Percentiles rank a stretch among this genome's conserved stretches.
These are phyloP conservation scores for Lentinula guzmanii DNA, from an alignment of 768 basidiomycete genomes.

Conservation along the genomic window DNA sequence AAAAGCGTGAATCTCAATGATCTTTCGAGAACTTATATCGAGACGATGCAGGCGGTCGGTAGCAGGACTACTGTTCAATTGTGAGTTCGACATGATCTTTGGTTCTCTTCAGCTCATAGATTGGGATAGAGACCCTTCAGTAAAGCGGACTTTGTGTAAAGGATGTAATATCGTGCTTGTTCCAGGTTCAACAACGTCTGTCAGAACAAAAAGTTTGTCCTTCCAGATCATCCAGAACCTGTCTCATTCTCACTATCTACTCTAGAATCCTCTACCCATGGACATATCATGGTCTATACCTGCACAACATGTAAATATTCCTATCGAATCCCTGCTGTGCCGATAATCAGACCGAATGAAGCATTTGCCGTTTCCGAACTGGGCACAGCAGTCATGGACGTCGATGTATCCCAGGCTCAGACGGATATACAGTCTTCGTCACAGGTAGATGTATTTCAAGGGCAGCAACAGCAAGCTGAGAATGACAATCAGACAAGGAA, in stretches of 20 bases:
- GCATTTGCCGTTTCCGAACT: neutral
- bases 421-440: neutral
- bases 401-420: neutral
- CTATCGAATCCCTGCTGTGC: constrained; percentile 68
- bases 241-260: neutral
- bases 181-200: constrained; percentile 59
- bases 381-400: neutral
- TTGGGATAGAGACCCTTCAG: constrained; percentile 59
- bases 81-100: constrained; percentile 31
- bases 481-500: constrained; percentile 11
- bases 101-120: neutral
- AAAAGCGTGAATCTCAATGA: constrained; percentile 34
- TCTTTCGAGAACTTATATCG: constrained; percentile 58
- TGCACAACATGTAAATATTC: constrained; percentile 53
- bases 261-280: constrained; percentile 35
- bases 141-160: constrained; percentile 80
- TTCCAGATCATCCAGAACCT: neutral
- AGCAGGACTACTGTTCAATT: constrained; percentile 74
- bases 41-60: constrained; percentile 64
- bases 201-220: constrained; percentile 61
- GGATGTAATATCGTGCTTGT: constrained; percentile 59
- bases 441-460: neutral
- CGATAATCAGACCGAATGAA: constrained; percentile 18
- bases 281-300: constrained; percentile 50
- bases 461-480: neutral